Evolutionary conservation across 192 early-diverging fungal genomes (phyloP).

Genomic region (Rhizophagus sp.): DNA sequence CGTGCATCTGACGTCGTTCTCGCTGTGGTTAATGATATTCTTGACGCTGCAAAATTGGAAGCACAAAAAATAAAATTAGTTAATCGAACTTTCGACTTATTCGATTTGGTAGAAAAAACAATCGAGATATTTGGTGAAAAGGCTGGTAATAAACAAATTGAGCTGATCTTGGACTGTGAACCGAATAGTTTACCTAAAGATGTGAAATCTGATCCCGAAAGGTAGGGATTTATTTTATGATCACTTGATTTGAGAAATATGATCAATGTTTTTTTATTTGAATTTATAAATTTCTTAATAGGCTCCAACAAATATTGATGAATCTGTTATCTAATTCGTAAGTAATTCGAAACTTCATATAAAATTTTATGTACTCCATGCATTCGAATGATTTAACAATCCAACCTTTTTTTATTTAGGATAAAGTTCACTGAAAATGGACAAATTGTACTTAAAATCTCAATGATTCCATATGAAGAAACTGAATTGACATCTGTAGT

Average conservation of each 20-base stretch:
- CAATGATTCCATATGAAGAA: not conserved
- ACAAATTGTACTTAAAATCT: conserved; percentile 30
- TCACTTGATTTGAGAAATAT: not conserved
- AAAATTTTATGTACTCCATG: not conserved
- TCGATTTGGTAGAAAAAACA: conserved; percentile 42
- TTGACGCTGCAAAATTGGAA: conserved; percentile 44
- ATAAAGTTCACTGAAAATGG: conserved; percentile 53
- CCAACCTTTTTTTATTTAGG: not conserved
- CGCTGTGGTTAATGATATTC: conserved; percentile 42
- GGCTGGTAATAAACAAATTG: conserved; percentile 38
- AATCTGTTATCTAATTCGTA: conserved; percentile 55
- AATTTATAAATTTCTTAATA: conserved; percentile 18
- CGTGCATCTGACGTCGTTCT: conserved; percentile 43
- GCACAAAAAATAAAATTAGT: conserved; percentile 45
- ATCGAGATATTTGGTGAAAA: conserved; percentile 44
- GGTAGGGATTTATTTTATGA: conserved; percentile 24
- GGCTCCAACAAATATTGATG: conserved; percentile 43
- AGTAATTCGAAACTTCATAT: not conserved
- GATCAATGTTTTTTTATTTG: not conserved
- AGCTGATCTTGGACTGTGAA: conserved; percentile 45
- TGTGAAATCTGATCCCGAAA: conserved; percentile 31
- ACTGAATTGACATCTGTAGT: not conserved
- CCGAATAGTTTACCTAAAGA: conserved; percentile 45
- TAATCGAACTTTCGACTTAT: conserved; percentile 44
- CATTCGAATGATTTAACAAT: not conserved